Base-by-base conservation (phyloP, 2,329 filamentous ascomycete genomes). In the Amauroascus niger region DNA sequence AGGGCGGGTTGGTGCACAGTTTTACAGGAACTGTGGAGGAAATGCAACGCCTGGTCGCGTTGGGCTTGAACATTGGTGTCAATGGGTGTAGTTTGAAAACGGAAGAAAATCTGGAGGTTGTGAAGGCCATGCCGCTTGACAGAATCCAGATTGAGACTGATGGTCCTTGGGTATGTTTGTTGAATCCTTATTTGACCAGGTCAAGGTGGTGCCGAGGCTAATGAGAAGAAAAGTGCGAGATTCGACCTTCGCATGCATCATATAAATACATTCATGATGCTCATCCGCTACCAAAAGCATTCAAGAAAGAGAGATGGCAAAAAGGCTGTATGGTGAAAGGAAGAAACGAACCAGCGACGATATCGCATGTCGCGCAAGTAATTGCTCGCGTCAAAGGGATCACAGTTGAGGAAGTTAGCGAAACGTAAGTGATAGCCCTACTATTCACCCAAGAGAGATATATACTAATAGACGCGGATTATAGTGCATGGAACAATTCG, bases 61-160 rank as follows among this genome's bases (percentile, higher is more conserved):
- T 94, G 44, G 91, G 90, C 0, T 79, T 96, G 52, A 85, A 95
- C 69, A 83, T 98, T 57, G 91, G 93, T n/a, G 81, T 96, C 57
- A 98, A 98, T 65, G 93, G 93, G 3, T 98, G 93, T 70, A 94
- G 87, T 63, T 80, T 98, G 75, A 98, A 97, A 77, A 97, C 88
- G 5, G 83, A 79, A 9, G 88, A 95, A 66, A 98, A 97, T 63
- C 80, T 95, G 39, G 83, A 80, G 13, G 90, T 96, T 2, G 88
- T 96, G 9, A 82, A 79, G 58, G 80, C 84, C 56, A 82, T 97
- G 37, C 86, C 83, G 9, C 73, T 98, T 9, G 82, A 90, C 53
- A 74, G 84, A 45, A 70, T 98, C 52, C 94, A 97, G 79, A 82
- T 98, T 46, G 93, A 98, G 76, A 98, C 93, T 0, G 93, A 98